Evolutionary conservation across 2,329 filamentous ascomycete species (phyloP), one percentile per base, ranked within the genome.

Genomic region (Ceratocystis huliohia): DNA sequence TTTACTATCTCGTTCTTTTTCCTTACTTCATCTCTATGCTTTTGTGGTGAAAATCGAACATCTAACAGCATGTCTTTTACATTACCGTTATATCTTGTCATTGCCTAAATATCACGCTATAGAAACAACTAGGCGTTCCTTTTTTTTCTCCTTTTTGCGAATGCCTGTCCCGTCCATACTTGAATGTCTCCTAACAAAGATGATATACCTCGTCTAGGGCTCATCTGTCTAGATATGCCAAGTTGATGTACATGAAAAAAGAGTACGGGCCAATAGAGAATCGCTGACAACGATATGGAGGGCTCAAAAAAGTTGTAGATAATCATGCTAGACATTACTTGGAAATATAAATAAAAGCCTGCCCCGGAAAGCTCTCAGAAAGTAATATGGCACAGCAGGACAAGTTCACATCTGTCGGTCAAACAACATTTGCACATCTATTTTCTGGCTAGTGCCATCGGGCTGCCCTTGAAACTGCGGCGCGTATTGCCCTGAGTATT

Each of bases 391-490:
- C 37, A 41, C 37, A 13, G 37, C 10, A 41, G 10, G 37, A 41
- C 37, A 25, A 7, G 20, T n/a, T 50, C 28, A 45, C n/a, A n/a
- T 25, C 37, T 63, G 37, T 44, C 61, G 41, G 17, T 25, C 44
- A 48, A 63, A 63, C 7, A 63, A 45, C 41, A 46, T 63, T 17
- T 45, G 25, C n/a, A 63, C 45, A 63, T 63, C 61, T 48, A 63
- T 30, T 13, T 46, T 48, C 5, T 17, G 53, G 53, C 53, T 57
- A 17, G 10, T 22, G 20, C 22, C 53, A 30, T 57, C 53, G 20
- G 53, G 22, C 13, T 57, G 53, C 25, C 22, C 53, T 57, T 28
- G 53, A 57, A 57, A 28, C 53, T 57, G 53, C 30, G 53, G 53
- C 25, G 25, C 13, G 25, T 57, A 57, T 22, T 57, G 53, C 15